A percentile compares a stretch with the other conserved stretches of the same genome.
Conservation (phyloP, 208 protist genomes). For the Leishmania aethiopica region DNA sequence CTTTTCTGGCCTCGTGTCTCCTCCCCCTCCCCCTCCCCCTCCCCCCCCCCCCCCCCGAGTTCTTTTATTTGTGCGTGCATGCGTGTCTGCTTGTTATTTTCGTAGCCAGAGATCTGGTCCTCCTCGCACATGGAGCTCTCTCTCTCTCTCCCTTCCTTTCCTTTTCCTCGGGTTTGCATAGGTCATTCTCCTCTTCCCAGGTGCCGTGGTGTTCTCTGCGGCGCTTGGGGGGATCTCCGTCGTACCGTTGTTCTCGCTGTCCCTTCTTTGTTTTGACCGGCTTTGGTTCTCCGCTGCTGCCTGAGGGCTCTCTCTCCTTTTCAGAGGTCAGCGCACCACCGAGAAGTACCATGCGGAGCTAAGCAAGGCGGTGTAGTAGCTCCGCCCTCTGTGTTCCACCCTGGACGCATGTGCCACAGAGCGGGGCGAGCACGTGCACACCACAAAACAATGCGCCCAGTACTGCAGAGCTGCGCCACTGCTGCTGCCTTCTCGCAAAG, state of each 20-base stretch:
- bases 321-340: no score
- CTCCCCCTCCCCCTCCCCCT: no score
- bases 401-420: neutral
- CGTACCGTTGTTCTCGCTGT: no score
- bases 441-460: neutral
- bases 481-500: neutral
- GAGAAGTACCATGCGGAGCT: no score
- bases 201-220: no score
- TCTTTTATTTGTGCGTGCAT: neutral
- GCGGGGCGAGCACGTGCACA: neutral
- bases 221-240: neutral
- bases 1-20: no score
- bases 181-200: no score
- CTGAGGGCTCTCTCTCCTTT: neutral
- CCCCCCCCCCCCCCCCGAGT: no score
- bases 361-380: neutral
- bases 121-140: neutral
- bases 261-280: neutral
- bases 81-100: neutral
- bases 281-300: no score
- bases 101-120: neutral
- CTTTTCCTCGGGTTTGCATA: neutral
- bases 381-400: neutral
- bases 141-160: neutral
- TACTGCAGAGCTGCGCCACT: neutral